Evolutionary conservation across 148 eudicot species (phyloP).

Genomic region (Drosera capensis): DNA sequence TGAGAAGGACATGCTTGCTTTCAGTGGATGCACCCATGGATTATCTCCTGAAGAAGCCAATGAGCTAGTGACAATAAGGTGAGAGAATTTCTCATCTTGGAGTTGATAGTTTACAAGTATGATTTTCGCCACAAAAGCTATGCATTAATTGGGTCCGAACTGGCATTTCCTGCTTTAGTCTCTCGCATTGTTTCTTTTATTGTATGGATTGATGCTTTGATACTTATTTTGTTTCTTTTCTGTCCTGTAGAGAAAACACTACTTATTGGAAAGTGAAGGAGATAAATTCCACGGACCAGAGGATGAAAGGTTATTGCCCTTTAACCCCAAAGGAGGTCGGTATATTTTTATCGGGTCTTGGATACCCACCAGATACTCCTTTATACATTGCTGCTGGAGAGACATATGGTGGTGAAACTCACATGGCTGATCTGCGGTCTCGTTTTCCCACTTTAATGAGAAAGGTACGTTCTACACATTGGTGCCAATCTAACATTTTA

Average conservation of each 20-base stretch:
- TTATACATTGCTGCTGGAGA: constrained; percentile 93
- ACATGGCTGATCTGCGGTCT: constrained; percentile 45
- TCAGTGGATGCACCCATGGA: constrained; percentile 89
- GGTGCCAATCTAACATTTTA: neutral
- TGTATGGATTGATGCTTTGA: neutral
- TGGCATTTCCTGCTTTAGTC: too few species aligned
- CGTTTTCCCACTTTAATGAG: constrained; percentile 73
- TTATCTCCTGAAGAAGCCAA: constrained; percentile 67
- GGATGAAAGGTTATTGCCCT: constrained; percentile 80
- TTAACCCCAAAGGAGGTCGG: constrained; percentile 92
- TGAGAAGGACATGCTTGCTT: constrained; percentile 99
- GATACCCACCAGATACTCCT: constrained; percentile 69
- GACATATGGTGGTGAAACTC: constrained; percentile 85
- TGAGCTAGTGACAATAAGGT: constrained; percentile 76
- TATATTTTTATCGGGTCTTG: constrained; percentile 56
- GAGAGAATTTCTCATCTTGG: neutral
- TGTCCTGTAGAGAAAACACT: constrained; percentile 52
- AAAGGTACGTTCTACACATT: constrained; percentile 37
- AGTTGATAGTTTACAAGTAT: too few species aligned
- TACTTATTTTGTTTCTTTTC: neutral
- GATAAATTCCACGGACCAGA: constrained; percentile 68
- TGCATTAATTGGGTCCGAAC: too few species aligned
- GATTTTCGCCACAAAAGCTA: too few species aligned
- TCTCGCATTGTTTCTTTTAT: too few species aligned
- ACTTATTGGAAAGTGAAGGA: constrained; percentile 93